These are phyloP conservation scores for Xerocomus spinulosus DNA, from an alignment of 768 basidiomycete genomes.

Conservation along the genomic window DNA sequence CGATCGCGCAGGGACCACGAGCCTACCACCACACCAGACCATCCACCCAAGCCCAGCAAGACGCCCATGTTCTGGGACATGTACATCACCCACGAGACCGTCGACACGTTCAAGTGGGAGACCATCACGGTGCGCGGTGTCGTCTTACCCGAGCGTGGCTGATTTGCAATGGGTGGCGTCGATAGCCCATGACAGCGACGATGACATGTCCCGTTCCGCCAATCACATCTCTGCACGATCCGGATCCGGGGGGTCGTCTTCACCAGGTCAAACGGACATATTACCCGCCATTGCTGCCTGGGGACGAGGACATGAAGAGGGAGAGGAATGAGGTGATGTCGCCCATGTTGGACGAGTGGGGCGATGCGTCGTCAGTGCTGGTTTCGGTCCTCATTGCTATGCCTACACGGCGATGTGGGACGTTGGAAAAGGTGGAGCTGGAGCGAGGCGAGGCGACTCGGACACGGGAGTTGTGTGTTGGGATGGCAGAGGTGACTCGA, in stretches of 20 bases:
- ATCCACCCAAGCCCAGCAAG: no score
- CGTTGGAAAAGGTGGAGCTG: constrained; percentile 16
- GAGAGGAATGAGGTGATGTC: background rate
- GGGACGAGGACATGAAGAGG: no score
- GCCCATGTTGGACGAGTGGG: background rate
- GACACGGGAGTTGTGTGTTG: constrained; percentile 29
- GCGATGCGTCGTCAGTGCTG: constrained; percentile 24
- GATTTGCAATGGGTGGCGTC: no score
- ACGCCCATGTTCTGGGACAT: constrained; percentile 46
- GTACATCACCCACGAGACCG: background rate
- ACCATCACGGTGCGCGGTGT: constrained; percentile 39
- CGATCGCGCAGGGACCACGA: constrained; percentile 9
- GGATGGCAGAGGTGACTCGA: background rate
- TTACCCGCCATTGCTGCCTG: no score
- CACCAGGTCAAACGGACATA: no score
- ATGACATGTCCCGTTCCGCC: background rate
- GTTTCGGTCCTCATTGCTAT: constrained; percentile 41
- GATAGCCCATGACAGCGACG: constrained; percentile 28
- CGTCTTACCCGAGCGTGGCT: no score
- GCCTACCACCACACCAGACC: background rate
- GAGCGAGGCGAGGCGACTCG: no score
- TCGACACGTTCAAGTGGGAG: constrained; percentile 31
- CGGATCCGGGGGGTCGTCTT: no score
- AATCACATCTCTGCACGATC: no score
- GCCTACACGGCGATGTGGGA: constrained; percentile 24